Evolutionary conservation across 202 grass and related monocot species (phyloP).

Genomic region (Alloteropsis angusta): DNA sequence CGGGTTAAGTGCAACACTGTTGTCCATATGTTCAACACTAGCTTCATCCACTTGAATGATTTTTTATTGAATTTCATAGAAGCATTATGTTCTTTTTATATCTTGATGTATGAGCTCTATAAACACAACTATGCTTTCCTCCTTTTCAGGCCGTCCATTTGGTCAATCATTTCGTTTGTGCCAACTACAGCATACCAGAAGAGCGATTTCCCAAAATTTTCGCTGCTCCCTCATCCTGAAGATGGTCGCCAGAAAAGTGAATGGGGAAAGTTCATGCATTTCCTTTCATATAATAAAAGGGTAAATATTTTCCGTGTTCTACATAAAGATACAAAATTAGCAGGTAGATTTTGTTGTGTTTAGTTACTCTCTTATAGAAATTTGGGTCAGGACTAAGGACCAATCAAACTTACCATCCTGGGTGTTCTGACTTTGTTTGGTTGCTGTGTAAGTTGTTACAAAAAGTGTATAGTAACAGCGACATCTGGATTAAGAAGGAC

Average conservation of each 20-base stretch:
- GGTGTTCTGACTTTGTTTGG: neutral
- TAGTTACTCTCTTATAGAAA: neutral
- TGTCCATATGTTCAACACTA: constrained; percentile 3
- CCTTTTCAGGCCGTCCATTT: constrained; percentile 32
- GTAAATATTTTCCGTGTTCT: constrained; percentile 26
- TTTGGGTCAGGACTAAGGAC: neutral
- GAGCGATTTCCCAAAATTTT: constrained; percentile 35
- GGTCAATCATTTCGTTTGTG: constrained; percentile 41
- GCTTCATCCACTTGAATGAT: constrained; percentile 7
- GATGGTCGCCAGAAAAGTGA: constrained; percentile 37
- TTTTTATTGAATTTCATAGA: neutral
- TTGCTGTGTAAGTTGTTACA: neutral
- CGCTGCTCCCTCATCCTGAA: constrained; percentile 46
- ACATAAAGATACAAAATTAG: neutral
- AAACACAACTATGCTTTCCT: neutral
- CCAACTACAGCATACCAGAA: constrained; percentile 22
- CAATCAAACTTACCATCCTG: neutral
- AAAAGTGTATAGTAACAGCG: neutral
- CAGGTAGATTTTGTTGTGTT: neutral
- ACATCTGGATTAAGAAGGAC: neutral
- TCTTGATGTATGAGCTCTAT: neutral
- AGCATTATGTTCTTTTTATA: neutral
- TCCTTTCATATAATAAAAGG: constrained; percentile 34
- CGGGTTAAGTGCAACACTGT: neutral
- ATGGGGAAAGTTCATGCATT: constrained; percentile 48